These are phyloP conservation scores for Backusella circina DNA, from an alignment of 192 early-diverging fungal species.

Conservation along the genomic window DNA sequence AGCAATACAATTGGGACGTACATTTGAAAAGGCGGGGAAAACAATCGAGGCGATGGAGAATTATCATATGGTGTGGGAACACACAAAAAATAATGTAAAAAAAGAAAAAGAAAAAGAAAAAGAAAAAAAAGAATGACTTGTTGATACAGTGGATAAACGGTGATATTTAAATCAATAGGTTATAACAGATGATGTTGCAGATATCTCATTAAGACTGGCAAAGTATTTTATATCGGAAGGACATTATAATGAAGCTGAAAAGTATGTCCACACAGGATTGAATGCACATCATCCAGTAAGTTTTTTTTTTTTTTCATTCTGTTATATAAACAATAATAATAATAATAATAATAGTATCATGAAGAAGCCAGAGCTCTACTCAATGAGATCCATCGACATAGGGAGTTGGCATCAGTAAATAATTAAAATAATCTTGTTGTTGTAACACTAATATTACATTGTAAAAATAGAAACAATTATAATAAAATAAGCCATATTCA, in stretches of 20 bases:
- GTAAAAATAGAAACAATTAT: too few species aligned
- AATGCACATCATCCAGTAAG: constrained; percentile 31
- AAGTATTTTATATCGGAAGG: constrained; percentile 29
- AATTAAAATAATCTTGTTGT: too few species aligned
- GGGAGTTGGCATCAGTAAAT: neutral
- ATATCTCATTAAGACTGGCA: constrained; percentile 17
- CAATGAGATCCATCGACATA: constrained; percentile 8
- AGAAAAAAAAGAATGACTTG: too few species aligned
- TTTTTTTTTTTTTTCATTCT: too few species aligned
- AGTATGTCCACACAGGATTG: constrained; percentile 30
- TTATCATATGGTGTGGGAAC: constrained; percentile 43
- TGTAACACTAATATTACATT: neutral
- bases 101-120: too few species aligned
- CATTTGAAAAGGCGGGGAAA: constrained; percentile 57
- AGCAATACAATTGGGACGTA: constrained; percentile 50
- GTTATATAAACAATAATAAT: too few species aligned
- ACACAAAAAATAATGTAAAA: constrained; percentile 11
- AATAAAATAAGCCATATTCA: too few species aligned
- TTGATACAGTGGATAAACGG: too few species aligned
- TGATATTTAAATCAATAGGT: neutral
- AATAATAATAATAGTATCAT: constrained; percentile 15
- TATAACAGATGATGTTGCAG: constrained; percentile 22
- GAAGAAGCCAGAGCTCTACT: constrained; percentile 22
- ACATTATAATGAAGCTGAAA: constrained; percentile 38
- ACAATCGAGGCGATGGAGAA: constrained; percentile 52